Conservation (phyloP, 495 filamentous ascomycete species). For the Wilcoxina mikolae region DNA sequence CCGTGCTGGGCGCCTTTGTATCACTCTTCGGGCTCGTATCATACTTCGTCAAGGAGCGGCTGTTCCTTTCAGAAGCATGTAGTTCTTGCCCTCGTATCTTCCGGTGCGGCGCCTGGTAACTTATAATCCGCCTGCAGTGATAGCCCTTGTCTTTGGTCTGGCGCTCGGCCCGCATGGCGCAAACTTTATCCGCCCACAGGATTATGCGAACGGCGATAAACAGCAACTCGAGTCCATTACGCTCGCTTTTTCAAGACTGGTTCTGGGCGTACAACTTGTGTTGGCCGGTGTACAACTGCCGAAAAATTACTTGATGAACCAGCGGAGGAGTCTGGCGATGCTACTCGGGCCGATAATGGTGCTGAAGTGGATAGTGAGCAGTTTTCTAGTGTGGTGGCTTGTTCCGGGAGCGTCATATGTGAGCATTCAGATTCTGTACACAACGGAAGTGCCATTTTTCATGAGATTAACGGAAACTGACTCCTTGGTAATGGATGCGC, state of each 20-base stretch:
- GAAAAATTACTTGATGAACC: conserved; percentile 59
- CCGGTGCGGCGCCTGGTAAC: neutral
- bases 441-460: neutral
- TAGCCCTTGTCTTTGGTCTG: conserved; percentile 37
- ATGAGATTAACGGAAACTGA: neutral
- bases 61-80: conserved; percentile 85
- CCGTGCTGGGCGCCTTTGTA: conserved; percentile 73
- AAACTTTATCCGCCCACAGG: conserved; percentile 59
- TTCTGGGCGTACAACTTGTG: conserved; percentile 81
- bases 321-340: conserved; percentile 65
- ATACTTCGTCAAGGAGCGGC: conserved; percentile 76
- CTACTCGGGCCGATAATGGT: conserved; percentile 79
- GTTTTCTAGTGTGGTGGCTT: conserved; percentile 50
- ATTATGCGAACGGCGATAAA: conserved; percentile 54
- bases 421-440: neutral
- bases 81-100: conserved; percentile 29
- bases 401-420: conserved; percentile 7
- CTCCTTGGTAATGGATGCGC: neutral
- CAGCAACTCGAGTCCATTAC: conserved; percentile 48
- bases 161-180: conserved; percentile 62
- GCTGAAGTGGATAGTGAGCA: conserved; percentile 75
- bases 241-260: conserved; percentile 70
- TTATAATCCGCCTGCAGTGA: neutral
- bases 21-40: conserved; percentile 78
- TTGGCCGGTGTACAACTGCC: conserved; percentile 86